Percentiles rank a stretch among this genome's conserved stretches.
Evolutionary conservation across 2,329 filamentous ascomycete genomes (phyloP).

Genomic region (Ilyonectria robusta): DNA sequence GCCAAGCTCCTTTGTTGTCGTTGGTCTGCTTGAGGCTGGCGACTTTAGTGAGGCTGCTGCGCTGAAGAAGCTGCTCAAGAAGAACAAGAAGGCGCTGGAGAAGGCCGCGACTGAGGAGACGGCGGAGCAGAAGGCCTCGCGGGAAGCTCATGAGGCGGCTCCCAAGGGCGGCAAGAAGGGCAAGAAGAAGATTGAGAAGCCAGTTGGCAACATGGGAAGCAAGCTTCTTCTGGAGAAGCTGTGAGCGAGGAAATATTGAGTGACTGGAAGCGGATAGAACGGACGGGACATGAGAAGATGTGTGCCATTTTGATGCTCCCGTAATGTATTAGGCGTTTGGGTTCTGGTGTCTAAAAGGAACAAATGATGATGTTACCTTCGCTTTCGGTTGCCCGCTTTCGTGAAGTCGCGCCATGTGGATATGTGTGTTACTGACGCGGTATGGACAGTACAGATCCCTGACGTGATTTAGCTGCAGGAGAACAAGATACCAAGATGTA

Average conservation of each 20-base stretch:
- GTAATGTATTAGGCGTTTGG: slow-evolving; percentile 30
- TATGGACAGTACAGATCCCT: neutral
- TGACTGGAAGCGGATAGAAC: slow-evolving; percentile 7
- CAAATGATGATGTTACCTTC: slow-evolving; percentile 28
- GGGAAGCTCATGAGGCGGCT: slow-evolving; percentile 63
- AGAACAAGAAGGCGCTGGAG: slow-evolving; percentile 79
- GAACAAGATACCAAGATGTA: neutral
- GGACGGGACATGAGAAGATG: slow-evolving; percentile 25
- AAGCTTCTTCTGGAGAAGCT: slow-evolving; percentile 73
- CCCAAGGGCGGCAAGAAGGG: slow-evolving; percentile 60
- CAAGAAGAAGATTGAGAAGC: slow-evolving; percentile 60
- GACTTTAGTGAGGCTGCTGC: slow-evolving; percentile 78
- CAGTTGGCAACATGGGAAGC: slow-evolving; percentile 73
- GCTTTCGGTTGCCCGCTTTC: neutral
- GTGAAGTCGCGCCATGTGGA: neutral
- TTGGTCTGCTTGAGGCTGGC: slow-evolving; percentile 83
- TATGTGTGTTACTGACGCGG: neutral
- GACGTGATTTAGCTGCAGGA: neutral
- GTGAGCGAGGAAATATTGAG: slow-evolving; percentile 41
- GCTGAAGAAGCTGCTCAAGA: slow-evolving; percentile 78
- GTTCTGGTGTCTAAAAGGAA: slow-evolving; percentile 27
- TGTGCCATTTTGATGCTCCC: slow-evolving; percentile 24
- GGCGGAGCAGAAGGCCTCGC: slow-evolving; percentile 65
- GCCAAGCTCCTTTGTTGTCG: slow-evolving; percentile 86
- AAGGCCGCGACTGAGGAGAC: slow-evolving; percentile 75